Evolutionary conservation across 192 early-diverging fungal genomes (phyloP).

Genomic region (Radiomyces spectabilis): DNA sequence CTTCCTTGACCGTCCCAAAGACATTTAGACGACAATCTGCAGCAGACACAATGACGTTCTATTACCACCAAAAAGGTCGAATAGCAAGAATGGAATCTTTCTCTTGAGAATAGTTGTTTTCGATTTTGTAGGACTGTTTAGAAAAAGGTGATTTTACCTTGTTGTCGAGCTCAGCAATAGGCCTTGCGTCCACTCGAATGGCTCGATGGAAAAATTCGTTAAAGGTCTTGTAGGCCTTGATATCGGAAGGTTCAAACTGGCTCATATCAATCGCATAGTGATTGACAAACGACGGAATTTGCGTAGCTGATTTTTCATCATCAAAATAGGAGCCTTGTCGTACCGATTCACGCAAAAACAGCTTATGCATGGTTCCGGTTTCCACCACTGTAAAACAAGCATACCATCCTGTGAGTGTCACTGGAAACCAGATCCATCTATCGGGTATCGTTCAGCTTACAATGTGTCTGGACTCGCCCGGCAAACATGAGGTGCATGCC

Average conservation of each 20-base stretch:
- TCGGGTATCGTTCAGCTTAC: too few relatives aligned
- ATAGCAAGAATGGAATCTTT: too few relatives aligned
- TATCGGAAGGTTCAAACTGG: conserved; percentile 42
- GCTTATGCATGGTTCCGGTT: conserved; percentile 7
- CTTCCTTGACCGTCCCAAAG: conserved; percentile 42
- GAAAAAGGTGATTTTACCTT: too few relatives aligned
- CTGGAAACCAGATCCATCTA: too few relatives aligned
- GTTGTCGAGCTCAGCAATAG: conserved; percentile 25
- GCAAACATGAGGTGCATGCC: conserved; percentile 47
- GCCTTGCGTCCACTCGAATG: conserved; percentile 50
- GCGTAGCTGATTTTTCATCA: conserved; percentile 16
- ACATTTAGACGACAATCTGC: conserved; percentile 52
- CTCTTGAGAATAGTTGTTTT: too few relatives aligned
- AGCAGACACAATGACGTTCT: conserved; percentile 13
- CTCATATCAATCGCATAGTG: conserved; percentile 59
- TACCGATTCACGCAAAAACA: conserved; percentile 21
- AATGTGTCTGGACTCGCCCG: too few relatives aligned
- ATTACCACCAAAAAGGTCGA: too few relatives aligned
- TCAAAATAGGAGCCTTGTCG: conserved; percentile 19
- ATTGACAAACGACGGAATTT: conserved; percentile 62
- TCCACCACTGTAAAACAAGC: too few relatives aligned
- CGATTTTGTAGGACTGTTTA: too few relatives aligned
- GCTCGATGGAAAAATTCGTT: conserved; percentile 74
- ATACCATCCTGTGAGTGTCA: too few relatives aligned
- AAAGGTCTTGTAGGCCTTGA: conserved; percentile 47